phyloP scores from a whole-genome alignment of 495 filamentous ascomycete genomes.

The Neurospora sublineolata region DNA sequence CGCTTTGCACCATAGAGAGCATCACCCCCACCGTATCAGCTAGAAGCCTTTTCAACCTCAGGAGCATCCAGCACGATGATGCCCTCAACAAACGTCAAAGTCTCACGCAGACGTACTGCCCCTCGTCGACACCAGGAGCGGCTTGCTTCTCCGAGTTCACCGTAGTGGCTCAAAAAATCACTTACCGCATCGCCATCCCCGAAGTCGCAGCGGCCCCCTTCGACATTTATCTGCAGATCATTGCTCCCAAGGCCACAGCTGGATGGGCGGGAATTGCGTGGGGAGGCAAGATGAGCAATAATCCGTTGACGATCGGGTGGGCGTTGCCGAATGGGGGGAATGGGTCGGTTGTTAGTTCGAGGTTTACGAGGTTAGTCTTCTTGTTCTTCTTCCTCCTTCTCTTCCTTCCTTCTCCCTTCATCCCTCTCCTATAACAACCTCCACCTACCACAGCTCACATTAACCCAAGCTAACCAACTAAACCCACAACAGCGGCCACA shows the following conservation, averaged over 20 bases:
- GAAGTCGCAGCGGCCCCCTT: slow-evolving; percentile 29
- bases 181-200: slow-evolving; percentile 38
- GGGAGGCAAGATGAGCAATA: slow-evolving; percentile 39
- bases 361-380: slow-evolving; percentile 33
- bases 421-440: not conserved
- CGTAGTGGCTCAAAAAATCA: slow-evolving; percentile 24
- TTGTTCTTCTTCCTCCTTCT: not conserved
- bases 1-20: slow-evolving; percentile 7
- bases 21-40: slow-evolving; percentile 1
- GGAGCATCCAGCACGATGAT: slow-evolving; percentile 1
- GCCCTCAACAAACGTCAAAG: slow-evolving; percentile 10
- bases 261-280: slow-evolving; percentile 39
- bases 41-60: not conserved
- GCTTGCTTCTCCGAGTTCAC: slow-evolving; percentile 16
- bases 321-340: slow-evolving; percentile 23
- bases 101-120: slow-evolving; percentile 23
- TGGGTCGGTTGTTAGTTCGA: slow-evolving; percentile 27
- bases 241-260: slow-evolving; percentile 23
- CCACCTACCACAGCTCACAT: not conserved
- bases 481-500: slow-evolving; percentile 20
- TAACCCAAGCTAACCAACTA: slow-evolving; percentile 2
- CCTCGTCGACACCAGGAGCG: not conserved
- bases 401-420: not conserved
- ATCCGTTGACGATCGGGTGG: slow-evolving; percentile 38
- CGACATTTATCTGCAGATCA: slow-evolving; percentile 37